Evolutionary conservation across 2,329 filamentous ascomycete species (phyloP).

Genomic region (Aspergillus piperis): DNA sequence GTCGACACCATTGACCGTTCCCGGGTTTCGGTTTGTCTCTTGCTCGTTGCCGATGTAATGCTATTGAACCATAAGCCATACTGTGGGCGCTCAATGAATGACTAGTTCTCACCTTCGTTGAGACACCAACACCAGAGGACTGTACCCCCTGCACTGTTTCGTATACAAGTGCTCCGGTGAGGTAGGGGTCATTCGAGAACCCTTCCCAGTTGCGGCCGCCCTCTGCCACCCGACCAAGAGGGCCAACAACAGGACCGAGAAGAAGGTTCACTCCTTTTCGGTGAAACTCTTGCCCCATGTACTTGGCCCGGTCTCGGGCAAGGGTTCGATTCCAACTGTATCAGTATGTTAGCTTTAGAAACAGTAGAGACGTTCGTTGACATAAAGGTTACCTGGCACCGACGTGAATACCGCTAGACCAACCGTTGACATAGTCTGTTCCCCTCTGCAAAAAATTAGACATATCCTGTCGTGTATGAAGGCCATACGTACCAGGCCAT

Average conservation of each 20-base stretch:
- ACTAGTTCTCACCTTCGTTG: constrained; percentile 57
- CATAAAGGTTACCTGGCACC: constrained; percentile 26
- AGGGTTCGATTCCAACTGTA: constrained; percentile 66
- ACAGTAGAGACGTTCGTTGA: not conserved
- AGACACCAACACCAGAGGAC: constrained; percentile 77
- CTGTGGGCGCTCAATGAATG: not conserved
- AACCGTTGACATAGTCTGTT: constrained; percentile 30
- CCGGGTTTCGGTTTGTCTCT: constrained; percentile 65
- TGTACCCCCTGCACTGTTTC: constrained; percentile 79
- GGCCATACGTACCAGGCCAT: constrained; percentile 38
- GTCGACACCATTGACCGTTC: constrained; percentile 61
- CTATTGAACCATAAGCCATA: constrained; percentile 18
- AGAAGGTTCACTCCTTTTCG: constrained; percentile 74
- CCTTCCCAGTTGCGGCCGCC: constrained; percentile 70
- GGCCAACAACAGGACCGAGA: constrained; percentile 75
- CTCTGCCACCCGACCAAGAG: constrained; percentile 66
- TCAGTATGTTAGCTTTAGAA: not conserved
- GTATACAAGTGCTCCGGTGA: constrained; percentile 71
- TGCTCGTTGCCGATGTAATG: constrained; percentile 76
- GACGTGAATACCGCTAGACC: constrained; percentile 26
- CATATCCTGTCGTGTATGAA: too few relatives aligned
- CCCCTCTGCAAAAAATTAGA: constrained; percentile 27
- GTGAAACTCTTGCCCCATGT: constrained; percentile 74
- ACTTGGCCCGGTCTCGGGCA: constrained; percentile 67
- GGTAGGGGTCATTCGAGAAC: constrained; percentile 71